Percentiles rank a stretch among this genome's conserved stretches.
Evolutionary conservation across 345 rosid genomes (phyloP).

Genomic region (Eucalyptus tenuipes): DNA sequence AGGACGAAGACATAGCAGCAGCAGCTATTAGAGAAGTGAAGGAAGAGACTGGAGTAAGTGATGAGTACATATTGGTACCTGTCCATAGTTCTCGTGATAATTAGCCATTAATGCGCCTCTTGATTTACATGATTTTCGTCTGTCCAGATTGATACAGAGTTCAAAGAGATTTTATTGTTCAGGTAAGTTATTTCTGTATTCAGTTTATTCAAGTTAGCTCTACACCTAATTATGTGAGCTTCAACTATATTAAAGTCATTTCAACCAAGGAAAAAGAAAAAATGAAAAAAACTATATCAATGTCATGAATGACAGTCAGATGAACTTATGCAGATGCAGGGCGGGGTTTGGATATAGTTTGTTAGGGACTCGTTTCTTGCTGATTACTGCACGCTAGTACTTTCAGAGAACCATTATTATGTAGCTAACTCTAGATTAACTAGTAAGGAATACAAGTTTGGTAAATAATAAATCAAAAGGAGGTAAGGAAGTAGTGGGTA

Average conservation of each 20-base stretch:
- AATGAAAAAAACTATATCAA: neutral
- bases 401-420: neutral
- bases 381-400: neutral
- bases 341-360: neutral
- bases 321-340: neutral
- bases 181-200: conserved; percentile 16
- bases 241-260: neutral
- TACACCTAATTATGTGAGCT: neutral
- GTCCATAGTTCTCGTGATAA: neutral
- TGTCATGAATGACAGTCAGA: neutral
- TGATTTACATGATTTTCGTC: neutral
- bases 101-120: neutral
- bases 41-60: conserved; percentile 80
- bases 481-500: neutral
- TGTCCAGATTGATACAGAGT: conserved; percentile 59
- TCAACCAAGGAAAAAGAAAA: neutral
- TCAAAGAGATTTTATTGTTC: conserved; percentile 60
- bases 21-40: conserved; percentile 74
- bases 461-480: neutral
- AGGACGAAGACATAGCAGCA: conserved; percentile 63
- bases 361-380: neutral
- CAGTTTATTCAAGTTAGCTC: neutral
- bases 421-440: neutral
- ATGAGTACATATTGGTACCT: neutral
- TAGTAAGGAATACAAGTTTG: neutral